Base-by-base conservation (phyloP, 805 yeast species). In the Middelhovenomyces tepae region DNA sequence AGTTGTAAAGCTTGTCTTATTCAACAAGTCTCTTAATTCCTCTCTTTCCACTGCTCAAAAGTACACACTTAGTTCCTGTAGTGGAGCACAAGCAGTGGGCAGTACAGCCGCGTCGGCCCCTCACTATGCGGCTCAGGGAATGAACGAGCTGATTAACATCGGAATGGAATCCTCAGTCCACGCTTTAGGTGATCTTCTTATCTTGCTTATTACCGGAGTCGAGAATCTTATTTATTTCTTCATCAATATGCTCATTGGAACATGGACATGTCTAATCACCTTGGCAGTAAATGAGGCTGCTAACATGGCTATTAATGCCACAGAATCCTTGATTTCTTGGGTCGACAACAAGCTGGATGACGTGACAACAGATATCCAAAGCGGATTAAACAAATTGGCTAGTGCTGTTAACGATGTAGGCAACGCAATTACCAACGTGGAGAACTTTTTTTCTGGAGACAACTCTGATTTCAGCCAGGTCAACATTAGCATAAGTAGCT, bases 191-290 rank as follows among this genome's bases (percentile, higher is more conserved):
- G 52, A 60, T 2, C 43, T 68, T 1, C 35, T 82, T 7, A 47
- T 63, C 1, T 37, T 75, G 30, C 46, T 73, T 7, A 50, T 83
- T 0, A 68, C 73, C 1, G 78, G 75, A 0, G 59, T 77, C 5
- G 78, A 81, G 44, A 64, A 67, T 26, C 42, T 86, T 25, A 51
- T 83, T 0, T 49, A 73, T 3, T 83, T 89, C 49, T 60, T 73
- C 5, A 58, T 89, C 6, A 85, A 86, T 20, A 46, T 89, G 42
- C 71, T 80, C 30, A 54, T 86, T 2, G 97, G 96, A 0, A 91
- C 97, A 0, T 84, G 83, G 55, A 78, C 80, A 0, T 91, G 98
- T 54, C 61, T 91, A 9, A 53, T 85, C 9, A 73, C 81, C 0
- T 77, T 91, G 4, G 73, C 86, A 0, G 63, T 87, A 5, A 77